Evolutionary conservation across 2,329 filamentous ascomycete species (phyloP).

Genomic region (Macroventuria anomochaeta): DNA sequence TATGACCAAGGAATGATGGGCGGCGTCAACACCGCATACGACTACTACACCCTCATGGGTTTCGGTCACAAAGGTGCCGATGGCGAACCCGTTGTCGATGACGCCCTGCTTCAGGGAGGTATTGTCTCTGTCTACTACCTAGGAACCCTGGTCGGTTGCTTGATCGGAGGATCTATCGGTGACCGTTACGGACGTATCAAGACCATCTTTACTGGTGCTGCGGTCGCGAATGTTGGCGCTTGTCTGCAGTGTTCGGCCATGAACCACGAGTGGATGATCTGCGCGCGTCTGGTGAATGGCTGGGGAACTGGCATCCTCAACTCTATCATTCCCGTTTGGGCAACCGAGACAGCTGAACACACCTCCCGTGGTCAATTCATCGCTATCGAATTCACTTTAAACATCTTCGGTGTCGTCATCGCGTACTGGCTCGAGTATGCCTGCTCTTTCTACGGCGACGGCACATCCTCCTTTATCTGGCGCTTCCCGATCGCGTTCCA

Average conservation of each 20-base stretch:
- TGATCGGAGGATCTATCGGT: conserved; percentile 34
- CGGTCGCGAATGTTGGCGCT: conserved; percentile 57
- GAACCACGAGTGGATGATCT: conserved; percentile 65
- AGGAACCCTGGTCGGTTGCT: conserved; percentile 35
- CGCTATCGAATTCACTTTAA: conserved; percentile 74
- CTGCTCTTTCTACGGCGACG: conserved; percentile 65
- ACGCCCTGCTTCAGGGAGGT: conserved; percentile 41
- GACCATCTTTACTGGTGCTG: conserved; percentile 36
- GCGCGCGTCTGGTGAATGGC: conserved; percentile 66
- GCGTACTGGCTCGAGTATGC: conserved; percentile 63
- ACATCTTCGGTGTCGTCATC: conserved; percentile 72
- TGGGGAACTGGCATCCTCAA: conserved; percentile 74
- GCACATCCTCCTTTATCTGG: conserved; percentile 66
- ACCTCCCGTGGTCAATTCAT: conserved; percentile 73
- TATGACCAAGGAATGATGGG: conserved; percentile 47
- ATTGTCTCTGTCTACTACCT: conserved; percentile 45
- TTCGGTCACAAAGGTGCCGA: conserved; percentile 39
- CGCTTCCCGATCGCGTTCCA: conserved; percentile 75
- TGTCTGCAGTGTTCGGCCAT: conserved; percentile 69
- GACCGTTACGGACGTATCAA: conserved; percentile 38
- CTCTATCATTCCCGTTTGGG: conserved; percentile 74
- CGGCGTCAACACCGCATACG: conserved; percentile 41
- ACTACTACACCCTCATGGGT: conserved; percentile 41
- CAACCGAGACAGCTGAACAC: conserved; percentile 72
- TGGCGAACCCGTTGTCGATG: conserved; percentile 31